These are phyloP conservation scores for Casaregolazyma suthepensis DNA, from an alignment of 1,139 yeast genomes.

Conservation along the genomic window DNA sequence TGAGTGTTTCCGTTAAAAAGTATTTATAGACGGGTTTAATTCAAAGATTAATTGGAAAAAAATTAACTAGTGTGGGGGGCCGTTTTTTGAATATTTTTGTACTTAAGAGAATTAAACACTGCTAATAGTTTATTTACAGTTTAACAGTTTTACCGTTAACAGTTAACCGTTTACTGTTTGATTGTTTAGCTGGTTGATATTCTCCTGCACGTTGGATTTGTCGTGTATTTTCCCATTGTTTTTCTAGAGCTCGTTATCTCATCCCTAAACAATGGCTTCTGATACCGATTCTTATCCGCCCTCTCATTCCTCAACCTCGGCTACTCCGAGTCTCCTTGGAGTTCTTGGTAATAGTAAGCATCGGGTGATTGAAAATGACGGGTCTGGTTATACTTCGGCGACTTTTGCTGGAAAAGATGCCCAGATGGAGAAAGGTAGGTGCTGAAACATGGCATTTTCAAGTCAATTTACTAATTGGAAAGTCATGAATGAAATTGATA, in stretches of 20 bases:
- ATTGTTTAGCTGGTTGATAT: background rate
- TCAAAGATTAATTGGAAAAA: too few species aligned
- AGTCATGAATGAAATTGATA: constrained; percentile 77
- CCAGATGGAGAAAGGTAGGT: constrained; percentile 56
- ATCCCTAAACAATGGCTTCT: constrained; percentile 4
- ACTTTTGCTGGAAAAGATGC: constrained; percentile 77
- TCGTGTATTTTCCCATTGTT: background rate
- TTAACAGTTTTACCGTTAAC: too few species aligned
- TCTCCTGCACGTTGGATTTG: background rate
- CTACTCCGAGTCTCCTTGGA: constrained; percentile 10
- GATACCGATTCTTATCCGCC: constrained; percentile 6
- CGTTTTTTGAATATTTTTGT: background rate
- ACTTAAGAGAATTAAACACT: too few species aligned
- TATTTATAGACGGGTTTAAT: background rate
- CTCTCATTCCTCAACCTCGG: constrained; percentile 10
- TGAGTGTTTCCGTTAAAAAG: background rate
- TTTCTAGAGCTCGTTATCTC: background rate
- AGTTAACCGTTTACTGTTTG: too few species aligned
- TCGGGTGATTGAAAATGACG: constrained; percentile 21
- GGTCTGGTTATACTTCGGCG: constrained; percentile 60
- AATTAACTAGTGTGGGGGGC: background rate
- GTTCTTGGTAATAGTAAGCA: constrained; percentile 13
- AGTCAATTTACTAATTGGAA: constrained; percentile 7
- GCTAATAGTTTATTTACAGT: too few species aligned
- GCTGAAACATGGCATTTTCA: background rate